Percentiles rank a stretch among this genome's conserved stretches.
phyloP scores from a whole-genome alignment of 495 filamentous ascomycete genomes.

The Ramalina intermedia region DNA sequence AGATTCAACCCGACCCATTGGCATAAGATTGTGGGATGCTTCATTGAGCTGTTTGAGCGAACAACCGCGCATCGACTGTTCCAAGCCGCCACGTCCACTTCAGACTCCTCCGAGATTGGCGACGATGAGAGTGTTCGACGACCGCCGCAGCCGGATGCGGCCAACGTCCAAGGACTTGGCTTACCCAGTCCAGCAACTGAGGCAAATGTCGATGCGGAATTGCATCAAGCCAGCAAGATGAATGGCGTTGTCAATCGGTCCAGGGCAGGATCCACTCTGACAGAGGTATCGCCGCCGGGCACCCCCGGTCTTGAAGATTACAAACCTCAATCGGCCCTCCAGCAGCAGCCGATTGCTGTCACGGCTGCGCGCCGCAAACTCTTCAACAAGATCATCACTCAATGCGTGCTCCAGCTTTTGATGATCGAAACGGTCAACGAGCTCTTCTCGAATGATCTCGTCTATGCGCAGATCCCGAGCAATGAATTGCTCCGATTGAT shows the following conservation, averaged over 20 bases:
- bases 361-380: slow-evolving; percentile 87
- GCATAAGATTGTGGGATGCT: slow-evolving; percentile 84
- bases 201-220: slow-evolving; percentile 1
- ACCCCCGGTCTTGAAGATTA: slow-evolving; percentile 62
- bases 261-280: slow-evolving; percentile 3
- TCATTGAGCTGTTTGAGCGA: slow-evolving; percentile 85
- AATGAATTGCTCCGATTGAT: slow-evolving; percentile 79
- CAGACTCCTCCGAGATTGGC: slow-evolving; percentile 15
- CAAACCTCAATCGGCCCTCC: slow-evolving; percentile 53
- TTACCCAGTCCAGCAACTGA: slow-evolving; percentile 16
- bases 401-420: slow-evolving; percentile 89
- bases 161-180: slow-evolving; percentile 17
- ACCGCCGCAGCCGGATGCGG: slow-evolving; percentile 8
- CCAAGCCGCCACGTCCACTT: slow-evolving; percentile 59
- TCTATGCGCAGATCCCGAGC: slow-evolving; percentile 86
- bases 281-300: slow-evolving; percentile 7
- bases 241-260: slow-evolving; percentile 13
- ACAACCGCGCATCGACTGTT: slow-evolving; percentile 93
- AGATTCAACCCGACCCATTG: slow-evolving; percentile 83
- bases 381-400: slow-evolving; percentile 99
- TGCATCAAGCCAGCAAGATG: slow-evolving; percentile 17
- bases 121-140: slow-evolving; percentile 11
- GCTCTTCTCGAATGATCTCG: slow-evolving; percentile 90
- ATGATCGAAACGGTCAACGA: slow-evolving; percentile 99
- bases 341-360: slow-evolving; percentile 80